Evolutionary conservation across 305 asterid genomes (phyloP).

Genomic region (Fraxinus albicans): DNA sequence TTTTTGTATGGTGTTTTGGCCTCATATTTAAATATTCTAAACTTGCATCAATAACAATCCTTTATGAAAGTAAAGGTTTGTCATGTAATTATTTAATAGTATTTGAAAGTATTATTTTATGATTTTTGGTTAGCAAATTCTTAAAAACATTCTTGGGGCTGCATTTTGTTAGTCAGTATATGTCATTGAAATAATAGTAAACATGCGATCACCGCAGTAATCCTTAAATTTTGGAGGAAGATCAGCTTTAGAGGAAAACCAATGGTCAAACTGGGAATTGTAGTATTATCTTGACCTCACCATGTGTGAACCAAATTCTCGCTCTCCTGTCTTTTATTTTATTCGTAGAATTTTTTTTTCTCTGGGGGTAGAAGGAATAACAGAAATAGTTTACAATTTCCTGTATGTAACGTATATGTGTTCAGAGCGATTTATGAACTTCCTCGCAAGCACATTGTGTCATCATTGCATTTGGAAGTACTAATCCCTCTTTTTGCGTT

Average conservation of each 20-base stretch:
- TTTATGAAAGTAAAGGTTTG: neutral
- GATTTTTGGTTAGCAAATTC: neutral
- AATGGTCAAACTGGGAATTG: neutral
- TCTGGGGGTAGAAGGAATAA: neutral
- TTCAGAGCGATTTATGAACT: neutral
- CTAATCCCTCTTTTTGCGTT: neutral
- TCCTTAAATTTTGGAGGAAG: neutral
- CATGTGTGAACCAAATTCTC: neutral
- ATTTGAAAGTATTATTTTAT: neutral
- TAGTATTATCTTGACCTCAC: neutral
- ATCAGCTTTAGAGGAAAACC: neutral
- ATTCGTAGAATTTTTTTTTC: neutral
- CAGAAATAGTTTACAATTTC: neutral
- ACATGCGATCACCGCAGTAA: neutral
- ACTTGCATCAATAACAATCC: neutral
- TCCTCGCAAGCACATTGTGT: neutral
- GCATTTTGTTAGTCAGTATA: neutral
- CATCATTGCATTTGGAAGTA: conserved; percentile 1
- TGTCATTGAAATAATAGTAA: neutral
- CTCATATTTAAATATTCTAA: neutral
- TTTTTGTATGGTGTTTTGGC: neutral
- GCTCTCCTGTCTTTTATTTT: neutral
- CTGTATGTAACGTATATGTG: neutral
- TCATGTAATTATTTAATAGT: neutral
- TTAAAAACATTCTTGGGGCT: neutral